Percentiles rank a stretch among this genome's conserved stretches.
Conservation (phyloP, 371 early-diverging fungal genomes). For the Zychaea mexicana region DNA sequence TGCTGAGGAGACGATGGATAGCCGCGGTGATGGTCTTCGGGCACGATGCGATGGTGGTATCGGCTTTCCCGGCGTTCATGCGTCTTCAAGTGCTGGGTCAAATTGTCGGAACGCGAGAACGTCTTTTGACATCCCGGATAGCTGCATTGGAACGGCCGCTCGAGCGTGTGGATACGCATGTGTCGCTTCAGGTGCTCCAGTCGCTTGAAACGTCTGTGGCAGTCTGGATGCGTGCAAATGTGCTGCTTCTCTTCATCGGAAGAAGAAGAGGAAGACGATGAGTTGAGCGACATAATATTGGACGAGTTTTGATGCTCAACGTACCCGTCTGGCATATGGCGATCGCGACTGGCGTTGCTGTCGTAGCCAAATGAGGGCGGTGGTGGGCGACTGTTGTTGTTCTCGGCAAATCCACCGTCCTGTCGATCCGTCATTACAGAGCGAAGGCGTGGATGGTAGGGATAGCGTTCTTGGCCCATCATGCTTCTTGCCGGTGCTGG, state of each 20-base stretch:
- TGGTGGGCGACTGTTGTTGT: not conserved
- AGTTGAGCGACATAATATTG: not conserved
- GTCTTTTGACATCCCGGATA: conserved; percentile 72
- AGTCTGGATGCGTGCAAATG: conserved; percentile 56
- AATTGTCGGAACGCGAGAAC: conserved; percentile 81
- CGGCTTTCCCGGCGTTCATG: conserved; percentile 46
- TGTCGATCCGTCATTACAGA: not conserved
- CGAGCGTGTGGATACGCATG: conserved; percentile 83
- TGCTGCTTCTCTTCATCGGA: conserved; percentile 44
- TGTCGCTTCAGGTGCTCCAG: conserved; percentile 91
- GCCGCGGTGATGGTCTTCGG: not conserved
- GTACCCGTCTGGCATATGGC: not conserved
- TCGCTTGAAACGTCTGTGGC: conserved; percentile 71
- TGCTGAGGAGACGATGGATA: not conserved
- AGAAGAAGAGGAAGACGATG: conserved; percentile 11
- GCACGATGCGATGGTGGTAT: conserved; percentile 14
- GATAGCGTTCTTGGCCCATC: conserved; percentile 18
- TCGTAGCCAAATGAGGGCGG: conserved; percentile 1
- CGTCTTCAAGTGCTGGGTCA: conserved; percentile 64
- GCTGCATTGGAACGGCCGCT: conserved; percentile 78
- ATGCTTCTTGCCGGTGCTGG: not conserved
- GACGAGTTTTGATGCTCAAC: not conserved
- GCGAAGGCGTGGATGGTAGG: conserved; percentile 11
- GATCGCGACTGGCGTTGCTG: not conserved
- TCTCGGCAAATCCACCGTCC: not conserved